A percentile compares a stretch with the other conserved stretches of the same genome.
These are phyloP conservation scores for Nannochloropsis gaditana DNA, from an alignment of 108 stramenopile species.

Conservation along the genomic window DNA sequence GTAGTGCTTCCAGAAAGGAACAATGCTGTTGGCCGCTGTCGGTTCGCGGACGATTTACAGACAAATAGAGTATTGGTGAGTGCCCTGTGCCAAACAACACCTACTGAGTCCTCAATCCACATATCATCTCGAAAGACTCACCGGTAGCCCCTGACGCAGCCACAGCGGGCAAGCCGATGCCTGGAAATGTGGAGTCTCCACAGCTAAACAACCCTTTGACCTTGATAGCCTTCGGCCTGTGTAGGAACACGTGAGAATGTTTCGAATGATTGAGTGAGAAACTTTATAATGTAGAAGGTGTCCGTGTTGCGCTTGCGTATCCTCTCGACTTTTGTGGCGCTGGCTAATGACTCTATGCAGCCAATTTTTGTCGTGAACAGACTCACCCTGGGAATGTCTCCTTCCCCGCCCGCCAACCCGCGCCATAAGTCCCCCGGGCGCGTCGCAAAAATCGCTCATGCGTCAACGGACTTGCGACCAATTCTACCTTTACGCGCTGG, in stretches of 20 bases:
- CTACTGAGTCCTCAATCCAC: neutral
- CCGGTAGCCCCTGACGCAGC: slow-evolving; percentile 80
- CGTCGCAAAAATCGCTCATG: slow-evolving; percentile 77
- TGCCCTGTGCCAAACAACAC: neutral
- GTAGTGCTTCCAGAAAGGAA: slow-evolving; percentile 43
- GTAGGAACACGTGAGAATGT: neutral
- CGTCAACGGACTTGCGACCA: slow-evolving; percentile 77
- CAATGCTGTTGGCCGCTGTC: slow-evolving; percentile 30
- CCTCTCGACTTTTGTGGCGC: too few species aligned
- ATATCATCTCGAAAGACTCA: slow-evolving; percentile 5
- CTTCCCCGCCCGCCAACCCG: slow-evolving; percentile 82
- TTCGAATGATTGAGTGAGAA: too few species aligned
- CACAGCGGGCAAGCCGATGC: slow-evolving; percentile 84
- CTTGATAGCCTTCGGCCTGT: neutral
- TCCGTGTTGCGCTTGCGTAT: too few species aligned
- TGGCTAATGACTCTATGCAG: too few species aligned
- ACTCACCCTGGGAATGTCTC: slow-evolving; percentile 41
- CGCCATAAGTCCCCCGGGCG: slow-evolving; percentile 73
- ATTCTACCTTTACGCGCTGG: slow-evolving; percentile 63
- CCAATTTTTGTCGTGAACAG: neutral
- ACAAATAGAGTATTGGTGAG: neutral
- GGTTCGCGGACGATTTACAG: neutral
- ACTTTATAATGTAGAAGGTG: too few species aligned
- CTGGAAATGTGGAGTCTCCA: slow-evolving; percentile 89
- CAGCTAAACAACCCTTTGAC: slow-evolving; percentile 35